Evolutionary conservation across 2,329 filamentous ascomycete genomes (phyloP), one percentile per base, ranked within the genome.

Genomic region (Fusarium sp.): DNA sequence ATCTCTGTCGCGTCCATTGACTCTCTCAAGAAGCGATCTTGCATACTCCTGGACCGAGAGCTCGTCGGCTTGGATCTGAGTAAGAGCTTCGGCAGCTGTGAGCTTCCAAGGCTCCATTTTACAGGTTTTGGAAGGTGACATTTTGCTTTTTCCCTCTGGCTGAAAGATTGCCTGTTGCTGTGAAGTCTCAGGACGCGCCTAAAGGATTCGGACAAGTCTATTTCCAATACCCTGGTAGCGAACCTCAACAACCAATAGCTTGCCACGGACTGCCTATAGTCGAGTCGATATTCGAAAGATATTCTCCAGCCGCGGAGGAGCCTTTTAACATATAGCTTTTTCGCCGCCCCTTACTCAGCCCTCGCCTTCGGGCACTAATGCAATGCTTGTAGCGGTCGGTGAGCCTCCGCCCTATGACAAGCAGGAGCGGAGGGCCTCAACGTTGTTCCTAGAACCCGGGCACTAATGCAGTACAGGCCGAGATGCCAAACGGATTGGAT

Each of bases 1-100:
- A 2, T 77, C 69, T 15, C 76, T 66, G 61, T 88, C 83, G 2
- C 85, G 79, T 8, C 76, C 65, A 20, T 80, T 71, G 67, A 87
- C 85, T 9, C 81, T 83, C 1, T 74, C 60, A 9, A 88, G 79
- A 0, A 88, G 77, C 0, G 85, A 84, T 20, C 74, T 76, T 5
- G 84, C 85, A 67, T 87, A 88, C 8, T 81, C 74, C 69, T 85
- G 82, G 1, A 88, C 83, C 1, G 83, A 85, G 5, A 88, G 73
- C 3, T 81, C 76, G 13, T 82, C 82, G 13, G 75, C 72, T 40
- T 76, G 78, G 51, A 86, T 80, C 29, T 79, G 77, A 10, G 77
- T 70, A 10, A 82, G 69, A 2, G 77, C 82, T 71, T 86, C 75
- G 3, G 79, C 81, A n/a, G 85, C 86, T 3, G 82, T 86, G 9